These are phyloP conservation scores for Aureobasidium sp. DNA, from an alignment of 2,329 filamentous ascomycete genomes.

Conservation along the genomic window DNA sequence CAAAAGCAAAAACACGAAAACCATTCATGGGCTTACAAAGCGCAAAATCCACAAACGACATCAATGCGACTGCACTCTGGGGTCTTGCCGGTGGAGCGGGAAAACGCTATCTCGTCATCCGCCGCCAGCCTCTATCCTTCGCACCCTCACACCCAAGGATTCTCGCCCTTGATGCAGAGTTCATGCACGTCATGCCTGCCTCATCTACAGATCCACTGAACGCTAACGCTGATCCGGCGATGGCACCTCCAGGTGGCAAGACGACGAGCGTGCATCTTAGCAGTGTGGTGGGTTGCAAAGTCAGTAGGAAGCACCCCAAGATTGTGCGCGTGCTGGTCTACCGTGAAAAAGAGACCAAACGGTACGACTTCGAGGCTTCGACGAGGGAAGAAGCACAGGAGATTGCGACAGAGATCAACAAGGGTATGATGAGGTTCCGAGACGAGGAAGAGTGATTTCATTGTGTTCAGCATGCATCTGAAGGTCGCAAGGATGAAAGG, in stretches of 20 bases:
- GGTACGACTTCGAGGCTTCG: conserved; percentile 78
- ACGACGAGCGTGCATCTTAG: conserved; percentile 74
- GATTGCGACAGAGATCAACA: conserved; percentile 71
- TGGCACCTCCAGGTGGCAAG: conserved; percentile 39
- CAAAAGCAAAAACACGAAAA: conserved; percentile 37
- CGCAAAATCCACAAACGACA: conserved; percentile 32
- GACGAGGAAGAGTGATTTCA: conserved; percentile 11
- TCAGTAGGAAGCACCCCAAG: conserved; percentile 68
- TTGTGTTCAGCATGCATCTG: no score
- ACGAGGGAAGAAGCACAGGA: conserved; percentile 64
- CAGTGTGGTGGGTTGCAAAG: conserved; percentile 73
- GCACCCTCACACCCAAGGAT: conserved; percentile 67
- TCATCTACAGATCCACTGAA: conserved; percentile 24
- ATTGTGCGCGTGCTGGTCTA: conserved; percentile 75
- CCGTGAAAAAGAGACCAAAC: conserved; percentile 65
- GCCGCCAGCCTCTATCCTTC: conserved; percentile 75
- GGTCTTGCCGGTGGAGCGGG: conserved; percentile 18
- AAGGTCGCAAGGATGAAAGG: neutral
- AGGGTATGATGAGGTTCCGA: conserved; percentile 37
- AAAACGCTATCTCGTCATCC: conserved; percentile 72
- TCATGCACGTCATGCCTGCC: conserved; percentile 70
- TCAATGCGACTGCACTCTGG: conserved; percentile 16
- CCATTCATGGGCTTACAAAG: conserved; percentile 11
- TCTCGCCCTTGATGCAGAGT: conserved; percentile 74
- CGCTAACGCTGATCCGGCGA: conserved; percentile 18